phyloP scores from a whole-genome alignment of 495 filamentous ascomycete species.

The Patellaria atrata region DNA sequence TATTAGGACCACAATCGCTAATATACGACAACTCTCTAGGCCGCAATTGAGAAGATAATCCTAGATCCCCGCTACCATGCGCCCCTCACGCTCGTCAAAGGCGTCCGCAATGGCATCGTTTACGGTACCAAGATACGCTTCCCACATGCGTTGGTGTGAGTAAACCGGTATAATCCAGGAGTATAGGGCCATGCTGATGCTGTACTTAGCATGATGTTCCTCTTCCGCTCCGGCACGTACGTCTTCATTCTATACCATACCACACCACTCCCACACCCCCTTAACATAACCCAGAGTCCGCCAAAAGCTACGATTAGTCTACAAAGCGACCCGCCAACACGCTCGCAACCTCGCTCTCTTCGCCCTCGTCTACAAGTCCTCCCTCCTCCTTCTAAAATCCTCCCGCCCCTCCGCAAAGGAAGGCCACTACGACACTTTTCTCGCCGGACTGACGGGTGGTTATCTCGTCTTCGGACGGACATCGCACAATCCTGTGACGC shows the following conservation, averaged over 20 bases:
- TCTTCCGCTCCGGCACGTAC: constrained; percentile 84
- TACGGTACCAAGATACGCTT: constrained; percentile 98
- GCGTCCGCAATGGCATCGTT: constrained; percentile 86
- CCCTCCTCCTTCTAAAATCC: constrained; percentile 55
- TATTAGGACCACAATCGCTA: too few relatives aligned
- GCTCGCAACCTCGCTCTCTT: constrained; percentile 85
- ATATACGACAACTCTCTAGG: too few relatives aligned
- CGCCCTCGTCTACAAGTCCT: constrained; percentile 73
- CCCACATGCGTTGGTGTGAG: constrained; percentile 88
- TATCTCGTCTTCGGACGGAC: constrained; percentile 86
- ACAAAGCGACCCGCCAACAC: constrained; percentile 78
- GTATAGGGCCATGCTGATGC: too few relatives aligned
- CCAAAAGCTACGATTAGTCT: constrained; percentile 61
- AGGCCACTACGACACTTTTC: constrained; percentile 65
- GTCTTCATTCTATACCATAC: constrained; percentile 18
- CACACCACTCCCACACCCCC: neutral
- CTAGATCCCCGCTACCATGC: constrained; percentile 75
- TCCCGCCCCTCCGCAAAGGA: constrained; percentile 45
- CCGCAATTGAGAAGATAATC: constrained; percentile 47
- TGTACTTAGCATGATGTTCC: constrained; percentile 68
- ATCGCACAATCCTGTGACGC: constrained; percentile 65
- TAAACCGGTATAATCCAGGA: neutral
- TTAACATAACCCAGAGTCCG: constrained; percentile 38
- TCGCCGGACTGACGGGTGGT: constrained; percentile 82
- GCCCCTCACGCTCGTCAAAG: constrained; percentile 71